phyloP scores from a whole-genome alignment of 129 eudicot species.

The Flaveria linearis region DNA sequence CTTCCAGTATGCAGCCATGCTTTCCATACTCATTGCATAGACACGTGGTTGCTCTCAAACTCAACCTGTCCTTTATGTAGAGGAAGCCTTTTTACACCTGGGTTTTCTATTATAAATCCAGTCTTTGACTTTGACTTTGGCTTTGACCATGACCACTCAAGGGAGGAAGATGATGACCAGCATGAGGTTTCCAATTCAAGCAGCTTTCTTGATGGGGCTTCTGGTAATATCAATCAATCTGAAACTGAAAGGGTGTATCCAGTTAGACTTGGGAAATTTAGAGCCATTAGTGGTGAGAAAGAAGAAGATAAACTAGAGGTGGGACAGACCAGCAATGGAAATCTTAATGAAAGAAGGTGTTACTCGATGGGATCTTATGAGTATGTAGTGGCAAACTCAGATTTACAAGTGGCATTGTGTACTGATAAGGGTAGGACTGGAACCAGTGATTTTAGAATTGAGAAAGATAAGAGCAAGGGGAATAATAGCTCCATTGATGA shows the following conservation, averaged over 20 bases:
- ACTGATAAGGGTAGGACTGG: slow-evolving; percentile 25
- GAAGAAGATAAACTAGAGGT: slow-evolving; percentile 33
- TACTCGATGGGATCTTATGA: slow-evolving; percentile 90
- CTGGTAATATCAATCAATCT: slow-evolving; percentile 40
- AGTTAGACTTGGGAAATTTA: slow-evolving; percentile 81
- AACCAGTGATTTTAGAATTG: slow-evolving; percentile 34
- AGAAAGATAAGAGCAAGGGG: slow-evolving; percentile 35
- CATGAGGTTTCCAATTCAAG: not conserved
- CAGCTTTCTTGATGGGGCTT: slow-evolving; percentile 26
- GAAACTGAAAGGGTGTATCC: slow-evolving; percentile 68
- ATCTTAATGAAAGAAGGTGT: slow-evolving; percentile 85
- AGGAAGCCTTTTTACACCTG: slow-evolving; percentile 68
- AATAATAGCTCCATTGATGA: slow-evolving; percentile 33
- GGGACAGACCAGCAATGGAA: slow-evolving; percentile 67
- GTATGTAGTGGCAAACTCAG: slow-evolving; percentile 71
- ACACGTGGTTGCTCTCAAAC: slow-evolving; percentile 80
- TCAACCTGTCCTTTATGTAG: slow-evolving; percentile 92
- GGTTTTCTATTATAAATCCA: slow-evolving; percentile 65
- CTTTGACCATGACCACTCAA: slow-evolving; percentile 40
- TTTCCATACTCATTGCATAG: slow-evolving; percentile 84
- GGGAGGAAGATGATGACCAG: slow-evolving; percentile 24
- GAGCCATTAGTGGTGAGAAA: slow-evolving; percentile 38
- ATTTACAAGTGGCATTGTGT: slow-evolving; percentile 64
- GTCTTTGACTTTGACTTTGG: slow-evolving; percentile 48
- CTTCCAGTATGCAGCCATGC: slow-evolving; percentile 89